Base-by-base conservation (phyloP, 164 flowering plant species). In the Brasenia schreberi region DNA sequence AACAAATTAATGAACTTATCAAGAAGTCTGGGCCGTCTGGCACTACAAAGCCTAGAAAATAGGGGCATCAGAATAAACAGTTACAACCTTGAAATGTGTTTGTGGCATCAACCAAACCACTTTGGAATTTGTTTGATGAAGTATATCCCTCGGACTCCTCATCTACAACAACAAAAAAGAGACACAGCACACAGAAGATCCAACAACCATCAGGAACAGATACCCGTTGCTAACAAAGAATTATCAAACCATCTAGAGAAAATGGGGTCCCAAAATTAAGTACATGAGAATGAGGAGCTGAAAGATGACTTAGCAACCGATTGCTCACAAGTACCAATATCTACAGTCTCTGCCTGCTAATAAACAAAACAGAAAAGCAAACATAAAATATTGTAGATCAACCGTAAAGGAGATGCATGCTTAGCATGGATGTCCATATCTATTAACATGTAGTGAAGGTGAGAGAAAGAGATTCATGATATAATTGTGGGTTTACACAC, bases 321-420 rank as follows among this genome's bases (percentile, higher is more conserved):
- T 70, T 87, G 96, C 68, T 90, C 91, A 73, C 83, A 84, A 60
- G 97, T 90, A 58, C 83, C 86, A 65, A 86, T 89, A 78, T 90
- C 96, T 73, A 94, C 88, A 53, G 91, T 83, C 73, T 83, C 96
- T 64, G 91, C 69, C 68, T 67, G 85, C 91, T 84, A 84, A 64
- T 14, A 61, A 2, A 61, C 33, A 61, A 61, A 61, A 61, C 19
- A n/a, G 63, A 18, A 5, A 61, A 18, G 39, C 2, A 17, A 61
- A 7, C 3, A 61, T 6, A 19, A 61, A 23, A 18, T 10, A 61
- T 61, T 61, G 12, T 11, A 10, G 63, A 18, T 11, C 17, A 11
- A 18, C 33, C 12, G 4, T 61, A 11, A 7, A 10, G 63, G 56
- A 49, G 10, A 14, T 49, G 56, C 12, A 49, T 49, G 10, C 23